Percentiles rank a stretch among this genome's conserved stretches.
Evolutionary conservation across 306 rosid species (phyloP).

Genomic region (Gastrolobium bilobum): DNA sequence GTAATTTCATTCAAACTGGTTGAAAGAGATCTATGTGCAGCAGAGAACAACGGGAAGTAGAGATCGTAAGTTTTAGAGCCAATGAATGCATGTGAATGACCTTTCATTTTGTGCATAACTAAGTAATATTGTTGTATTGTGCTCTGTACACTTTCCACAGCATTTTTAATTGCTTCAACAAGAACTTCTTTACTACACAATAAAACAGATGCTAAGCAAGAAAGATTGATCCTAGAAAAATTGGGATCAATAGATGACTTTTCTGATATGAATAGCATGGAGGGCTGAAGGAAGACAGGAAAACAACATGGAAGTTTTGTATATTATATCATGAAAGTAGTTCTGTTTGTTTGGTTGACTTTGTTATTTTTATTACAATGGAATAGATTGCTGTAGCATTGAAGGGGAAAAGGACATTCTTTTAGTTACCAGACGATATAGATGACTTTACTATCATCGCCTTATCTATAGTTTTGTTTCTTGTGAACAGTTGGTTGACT

Average conservation of each 20-base stretch:
- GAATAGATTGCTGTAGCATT: not conserved
- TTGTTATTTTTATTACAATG: constrained; percentile 9
- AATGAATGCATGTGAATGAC: constrained; percentile 19
- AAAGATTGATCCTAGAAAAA: constrained; percentile 73
- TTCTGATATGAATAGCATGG: constrained; percentile 52
- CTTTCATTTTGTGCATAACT: constrained; percentile 20
- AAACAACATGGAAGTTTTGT: constrained; percentile 16
- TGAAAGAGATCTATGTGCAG: not conserved
- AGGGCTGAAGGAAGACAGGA: constrained; percentile 43
- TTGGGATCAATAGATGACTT: constrained; percentile 67
- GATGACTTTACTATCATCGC: constrained; percentile 6
- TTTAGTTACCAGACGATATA: not conserved
- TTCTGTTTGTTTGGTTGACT: constrained; percentile 20
- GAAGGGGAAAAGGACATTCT: not conserved
- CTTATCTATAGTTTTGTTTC: constrained; percentile 6
- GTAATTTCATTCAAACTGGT: not conserved
- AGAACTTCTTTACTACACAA: constrained; percentile 52
- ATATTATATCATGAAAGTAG: constrained; percentile 10
- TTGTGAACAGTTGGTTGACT: not conserved
- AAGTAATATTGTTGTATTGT: constrained; percentile 13
- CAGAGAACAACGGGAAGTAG: not conserved
- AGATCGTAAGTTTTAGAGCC: not conserved
- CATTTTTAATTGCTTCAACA: constrained; percentile 42
- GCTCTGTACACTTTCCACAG: constrained; percentile 11
- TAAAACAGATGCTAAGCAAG: constrained; percentile 76